phyloP scores from a whole-genome alignment of 108 stramenopile species.

The Craspedostauros australis region DNA sequence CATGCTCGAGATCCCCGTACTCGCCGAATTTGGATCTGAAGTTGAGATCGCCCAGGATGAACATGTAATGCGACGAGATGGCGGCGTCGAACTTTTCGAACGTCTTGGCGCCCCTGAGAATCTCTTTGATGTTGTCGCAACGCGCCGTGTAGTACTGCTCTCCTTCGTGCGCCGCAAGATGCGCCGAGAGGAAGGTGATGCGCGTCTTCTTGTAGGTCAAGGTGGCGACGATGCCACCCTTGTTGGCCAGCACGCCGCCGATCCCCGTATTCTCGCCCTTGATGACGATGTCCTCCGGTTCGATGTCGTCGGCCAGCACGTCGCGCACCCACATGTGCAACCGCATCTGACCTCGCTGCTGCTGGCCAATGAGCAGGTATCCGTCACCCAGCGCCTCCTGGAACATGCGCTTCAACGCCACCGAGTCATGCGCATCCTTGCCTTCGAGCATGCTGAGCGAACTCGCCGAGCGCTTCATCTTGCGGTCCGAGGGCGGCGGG shows the following conservation, averaged over 20 bases:
- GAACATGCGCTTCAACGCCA: conserved; percentile 6
- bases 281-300: conserved; percentile 7
- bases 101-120: conserved; percentile 21
- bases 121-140: conserved; percentile 17
- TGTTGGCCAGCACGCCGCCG: conserved; percentile 35
- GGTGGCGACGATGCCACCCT: conserved; percentile 43
- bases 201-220: conserved; percentile 21
- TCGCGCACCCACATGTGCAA: conserved; percentile 31
- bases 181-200: conserved; percentile 30
- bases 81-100: conserved; percentile 36
- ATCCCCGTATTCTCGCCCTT: conserved; percentile 40
- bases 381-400: conserved; percentile 10
- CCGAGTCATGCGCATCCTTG: conserved; percentile 4
- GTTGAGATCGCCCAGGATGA: conserved; percentile 51
- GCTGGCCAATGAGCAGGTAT: conserved; percentile 13
- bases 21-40: conserved; percentile 27
- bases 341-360: conserved; percentile 45
- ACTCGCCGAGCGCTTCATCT: too few relatives aligned
- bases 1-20: conserved; percentile 21
- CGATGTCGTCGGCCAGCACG: conserved; percentile 1
- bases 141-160: conserved; percentile 20
- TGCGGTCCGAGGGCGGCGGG: too few relatives aligned
- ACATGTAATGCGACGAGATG: conserved; percentile 32
- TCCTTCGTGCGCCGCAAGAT: conserved; percentile 47
- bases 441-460: conserved; percentile 11